Base-by-base conservation (phyloP, 345 rosid genomes). In the Acer yangbiense region DNA sequence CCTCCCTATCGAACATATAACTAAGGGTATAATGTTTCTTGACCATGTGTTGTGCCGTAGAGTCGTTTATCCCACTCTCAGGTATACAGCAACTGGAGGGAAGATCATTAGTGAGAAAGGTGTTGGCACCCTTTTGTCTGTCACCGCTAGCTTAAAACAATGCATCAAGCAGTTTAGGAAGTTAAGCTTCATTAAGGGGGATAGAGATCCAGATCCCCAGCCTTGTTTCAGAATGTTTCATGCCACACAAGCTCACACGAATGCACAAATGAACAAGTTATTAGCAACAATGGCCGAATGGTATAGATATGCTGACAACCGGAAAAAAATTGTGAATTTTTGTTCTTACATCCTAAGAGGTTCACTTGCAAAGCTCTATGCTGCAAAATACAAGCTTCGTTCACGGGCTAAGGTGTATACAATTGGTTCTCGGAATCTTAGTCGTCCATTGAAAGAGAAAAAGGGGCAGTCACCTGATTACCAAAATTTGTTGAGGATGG, bases 171-270 rank as follows among this genome's bases (percentile, higher is more conserved):
- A 95, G 83, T 95, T 95, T 76, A 85, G 99, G 82, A 95, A 93
- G 86, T 73, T 95, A 80, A 83, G 74, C 64, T 93, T 95, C 80
- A 85, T 95, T 25, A 93, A 95, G 77, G 99, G 99, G 71, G 99
- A 95, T 75, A 83, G 97, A 16, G 98, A 95, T 83, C 98, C 97
- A 11, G 99, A 96, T 79, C 97, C 97, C 0, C 99, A 96, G 65
- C 99, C 95, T 50, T 95, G 98, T 87, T 94, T 95, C 81, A 86
- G 98, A 82, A 95, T 94, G 97, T 94, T 95, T 78, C 99, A 95
- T 67, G 98, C 99, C 9, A 90, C 91, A 68, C 97, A 94, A 84
- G 90, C 99, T 86, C 98, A 96, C 86, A 94, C 97, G 0, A 94
- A 96, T 76, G 92, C 94, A 1, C 98, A 96, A 82, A 94, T 94